Evolutionary conservation across 352 stramenopile genomes (phyloP), one percentile per base, ranked within the genome.

Genomic region (Phytophthora sp.): DNA sequence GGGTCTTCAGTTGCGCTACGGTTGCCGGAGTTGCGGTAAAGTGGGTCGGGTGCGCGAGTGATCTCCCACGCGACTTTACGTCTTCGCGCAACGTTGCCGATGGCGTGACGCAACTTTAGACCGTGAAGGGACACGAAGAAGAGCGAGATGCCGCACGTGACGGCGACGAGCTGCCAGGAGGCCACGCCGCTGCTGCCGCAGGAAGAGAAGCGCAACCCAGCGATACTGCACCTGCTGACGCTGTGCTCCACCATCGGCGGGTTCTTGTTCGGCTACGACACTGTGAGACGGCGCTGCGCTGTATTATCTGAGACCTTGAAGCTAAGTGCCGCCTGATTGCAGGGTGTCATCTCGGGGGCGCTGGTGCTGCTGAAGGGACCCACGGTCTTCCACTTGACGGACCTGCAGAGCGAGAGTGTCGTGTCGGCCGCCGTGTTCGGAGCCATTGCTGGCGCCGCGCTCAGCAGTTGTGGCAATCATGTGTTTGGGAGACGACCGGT

Each of bases 211-310:
- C 21, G 32, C 3, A 84, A 62, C 13, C 52, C 63, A 9, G 24
- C 56, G 10, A 70, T 77, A 26, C 66, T 92, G 8, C 88, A 85
- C 31, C 48, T 91, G 24, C 82, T 93, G 30, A 93, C 79, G 39
- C 61, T 73, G 39, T 88, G 79, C 57, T 88, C 84, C 17, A 89
- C 84, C 12, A 80, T 91, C 49, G 84, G 84, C 45, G 84, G 84
- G 37, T 93, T 93, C 55, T 64, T 93, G 34, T 93, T 93, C 50
- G 84, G 84, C 55, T 94, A 94, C 59, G 85, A 94, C 62, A 94
- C 85, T 82, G 41, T 52, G 44, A 35, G 37, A n/a, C 23, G 10
- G 15, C 24, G 32, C 17, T 17, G 10, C 31, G 31, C 31, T 31
- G 4, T 10, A 28, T 5, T 46, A 28, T 30, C n/a, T n/a, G n/a